These are phyloP conservation scores for Byssothecium circinans DNA, from an alignment of 2,329 filamentous ascomycete genomes.

Conservation along the genomic window DNA sequence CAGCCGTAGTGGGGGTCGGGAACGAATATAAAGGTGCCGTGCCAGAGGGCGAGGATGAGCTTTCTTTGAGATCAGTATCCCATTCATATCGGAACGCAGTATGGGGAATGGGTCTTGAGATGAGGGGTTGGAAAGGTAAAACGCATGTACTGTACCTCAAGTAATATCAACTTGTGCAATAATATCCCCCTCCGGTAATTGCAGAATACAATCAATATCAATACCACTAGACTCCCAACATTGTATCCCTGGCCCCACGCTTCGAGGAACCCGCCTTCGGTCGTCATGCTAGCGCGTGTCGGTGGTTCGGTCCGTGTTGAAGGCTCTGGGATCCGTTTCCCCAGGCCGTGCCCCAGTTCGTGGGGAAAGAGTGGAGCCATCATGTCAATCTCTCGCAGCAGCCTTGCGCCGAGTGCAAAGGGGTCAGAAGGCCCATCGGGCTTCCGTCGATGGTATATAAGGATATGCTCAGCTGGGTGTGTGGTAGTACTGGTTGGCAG, in stretches of 20 bases:
- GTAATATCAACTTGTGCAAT: slow-evolving; percentile 40
- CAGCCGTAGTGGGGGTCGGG: slow-evolving; percentile 37
- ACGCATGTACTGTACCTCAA: slow-evolving; percentile 31
- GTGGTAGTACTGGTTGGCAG: too few species aligned
- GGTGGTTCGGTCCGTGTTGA: slow-evolving; percentile 31
- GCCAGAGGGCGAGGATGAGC: slow-evolving; percentile 42
- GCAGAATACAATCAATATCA: slow-evolving; percentile 42
- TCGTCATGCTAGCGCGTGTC: slow-evolving; percentile 26
- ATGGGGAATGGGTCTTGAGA: not conserved
- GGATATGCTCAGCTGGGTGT: too few species aligned
- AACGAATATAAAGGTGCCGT: slow-evolving; percentile 41
- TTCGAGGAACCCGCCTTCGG: slow-evolving; percentile 35
- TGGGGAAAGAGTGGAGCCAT: slow-evolving; percentile 31
- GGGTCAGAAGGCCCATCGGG: not conserved
- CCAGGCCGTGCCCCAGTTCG: slow-evolving; percentile 11
- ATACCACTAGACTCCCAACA: slow-evolving; percentile 36
- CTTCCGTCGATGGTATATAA: too few species aligned
- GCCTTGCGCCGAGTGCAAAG: not conserved
- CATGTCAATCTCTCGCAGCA: not conserved
- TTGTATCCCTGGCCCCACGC: slow-evolving; percentile 44
- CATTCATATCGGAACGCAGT: not conserved
- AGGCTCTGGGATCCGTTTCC: slow-evolving; percentile 20
- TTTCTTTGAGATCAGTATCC: slow-evolving; percentile 16
- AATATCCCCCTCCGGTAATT: slow-evolving; percentile 38
- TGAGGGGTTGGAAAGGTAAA: not conserved